Base-by-base conservation (phyloP, 257 asterid genomes). In the Gentiana dahurica region DNA sequence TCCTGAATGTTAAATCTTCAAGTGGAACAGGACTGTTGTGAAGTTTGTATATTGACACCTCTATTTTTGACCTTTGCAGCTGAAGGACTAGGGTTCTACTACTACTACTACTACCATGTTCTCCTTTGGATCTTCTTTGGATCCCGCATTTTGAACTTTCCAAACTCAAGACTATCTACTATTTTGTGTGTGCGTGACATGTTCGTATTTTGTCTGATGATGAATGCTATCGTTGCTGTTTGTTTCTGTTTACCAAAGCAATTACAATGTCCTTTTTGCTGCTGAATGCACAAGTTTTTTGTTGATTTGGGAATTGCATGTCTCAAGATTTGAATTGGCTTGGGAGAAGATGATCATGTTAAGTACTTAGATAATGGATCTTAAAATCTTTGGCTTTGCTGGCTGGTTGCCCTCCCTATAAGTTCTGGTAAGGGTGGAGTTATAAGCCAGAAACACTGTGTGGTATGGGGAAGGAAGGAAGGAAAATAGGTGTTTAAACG, bases 221-320 rank as follows among this genome's bases (percentile, higher is more conserved):
- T 80, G 71, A 81, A 76, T 77, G 82, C 82, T 78, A 61, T 73
- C 67, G 53, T 74, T 79, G 83, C 79, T 74, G 79, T 82, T 85
- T 79, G 91, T 73, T 79, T 75, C 72, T 77, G 78, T 80, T 75
- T 77, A 76, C 69, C 47, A 64, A 56, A 54, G 74, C 55, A 34
- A 63, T 71, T 76, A 60, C 68, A 52, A 69, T 71, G 72, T 75
- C 45, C 60, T 70, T 66, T 57, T 66, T 76, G 77, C 75, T 78
- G 74, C 75, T 65, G 84, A 83, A 64, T 41, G 46, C 68, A 59
- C 72, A 69, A 65, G 24, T 24, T 58, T 37, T 73, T 73, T 75
- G 61, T 78, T 68, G 65, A 67, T 56, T 50, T 60, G 73, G 76
- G 56, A 64, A 68, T 73, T 57, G 65, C 66, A 50, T 71, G 69